Evolutionary conservation across 169 alveolate species (phyloP).

Genomic region (Cryptosporidium ubiquitum): DNA sequence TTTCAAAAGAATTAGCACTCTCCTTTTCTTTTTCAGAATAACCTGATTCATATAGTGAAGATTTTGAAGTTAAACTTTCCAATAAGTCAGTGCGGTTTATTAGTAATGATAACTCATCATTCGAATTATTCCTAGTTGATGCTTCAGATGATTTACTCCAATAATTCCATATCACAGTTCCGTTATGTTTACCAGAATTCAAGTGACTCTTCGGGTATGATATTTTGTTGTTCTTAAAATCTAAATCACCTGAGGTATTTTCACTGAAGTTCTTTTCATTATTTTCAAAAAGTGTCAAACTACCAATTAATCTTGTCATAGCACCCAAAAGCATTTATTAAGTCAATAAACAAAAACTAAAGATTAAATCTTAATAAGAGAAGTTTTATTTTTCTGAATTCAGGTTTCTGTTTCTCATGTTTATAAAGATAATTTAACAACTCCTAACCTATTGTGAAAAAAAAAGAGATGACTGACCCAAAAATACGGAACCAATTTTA

Average conservation of each 20-base stretch:
- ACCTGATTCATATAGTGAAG: background rate
- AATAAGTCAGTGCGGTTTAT: background rate
- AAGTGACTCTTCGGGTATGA: background rate
- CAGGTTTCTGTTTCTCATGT: background rate
- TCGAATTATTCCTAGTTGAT: conserved; percentile 32
- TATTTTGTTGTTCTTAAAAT: background rate
- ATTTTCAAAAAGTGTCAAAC: background rate
- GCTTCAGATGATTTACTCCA: conserved; percentile 33
- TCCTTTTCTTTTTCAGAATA: background rate
- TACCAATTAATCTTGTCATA: background rate
- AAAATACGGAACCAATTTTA: background rate
- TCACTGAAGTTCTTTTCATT: background rate
- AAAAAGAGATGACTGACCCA: conserved; percentile 6
- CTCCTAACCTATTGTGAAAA: background rate
- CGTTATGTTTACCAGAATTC: background rate
- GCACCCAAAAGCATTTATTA: background rate
- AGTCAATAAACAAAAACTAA: background rate
- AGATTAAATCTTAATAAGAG: background rate
- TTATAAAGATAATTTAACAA: background rate
- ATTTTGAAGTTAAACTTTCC: background rate
- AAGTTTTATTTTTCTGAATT: background rate
- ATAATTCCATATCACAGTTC: background rate
- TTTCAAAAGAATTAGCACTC: background rate
- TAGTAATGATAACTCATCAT: conserved; percentile 22
- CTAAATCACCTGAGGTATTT: background rate